phyloP scores from a whole-genome alignment of 169 alveolate species.

The Cryptosporidium ubiquitum region DNA sequence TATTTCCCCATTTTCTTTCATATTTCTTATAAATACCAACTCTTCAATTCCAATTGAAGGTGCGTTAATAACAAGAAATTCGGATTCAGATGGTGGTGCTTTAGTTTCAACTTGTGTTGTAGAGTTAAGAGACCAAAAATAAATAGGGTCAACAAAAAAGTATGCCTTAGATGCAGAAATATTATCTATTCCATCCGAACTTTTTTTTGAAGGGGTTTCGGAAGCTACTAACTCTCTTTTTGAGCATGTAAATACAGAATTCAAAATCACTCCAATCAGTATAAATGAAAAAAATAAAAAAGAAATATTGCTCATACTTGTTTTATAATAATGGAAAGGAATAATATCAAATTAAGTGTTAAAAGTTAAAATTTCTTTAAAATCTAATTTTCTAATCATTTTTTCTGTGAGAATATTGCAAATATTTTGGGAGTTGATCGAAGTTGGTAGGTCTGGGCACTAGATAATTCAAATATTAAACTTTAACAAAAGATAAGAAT shows the following conservation, averaged over 20 bases:
- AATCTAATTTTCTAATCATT: neutral
- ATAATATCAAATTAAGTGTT: neutral
- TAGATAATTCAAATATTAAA: neutral
- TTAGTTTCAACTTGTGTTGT: slow-evolving; percentile 34
- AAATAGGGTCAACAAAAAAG: slow-evolving; percentile 24
- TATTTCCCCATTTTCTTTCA: neutral
- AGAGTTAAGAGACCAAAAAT: slow-evolving; percentile 49
- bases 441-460: neutral
- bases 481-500: neutral
- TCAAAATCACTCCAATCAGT: neutral
- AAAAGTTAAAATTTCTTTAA: neutral
- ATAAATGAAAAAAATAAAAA: neutral
- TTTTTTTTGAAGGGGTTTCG: neutral
- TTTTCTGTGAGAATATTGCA: neutral
- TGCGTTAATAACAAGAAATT: slow-evolving; percentile 37
- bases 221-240: neutral
- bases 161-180: slow-evolving; percentile 18
- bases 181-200: neutral
- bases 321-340: neutral
- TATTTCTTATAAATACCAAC: slow-evolving; percentile 18
- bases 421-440: neutral
- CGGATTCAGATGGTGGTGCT: slow-evolving; percentile 8
- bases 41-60: slow-evolving; percentile 59
- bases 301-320: neutral
- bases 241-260: neutral